These are phyloP conservation scores for Saccharomyces pastorianus DNA, from an alignment of 1,139 yeast genomes.

Conservation along the genomic window DNA sequence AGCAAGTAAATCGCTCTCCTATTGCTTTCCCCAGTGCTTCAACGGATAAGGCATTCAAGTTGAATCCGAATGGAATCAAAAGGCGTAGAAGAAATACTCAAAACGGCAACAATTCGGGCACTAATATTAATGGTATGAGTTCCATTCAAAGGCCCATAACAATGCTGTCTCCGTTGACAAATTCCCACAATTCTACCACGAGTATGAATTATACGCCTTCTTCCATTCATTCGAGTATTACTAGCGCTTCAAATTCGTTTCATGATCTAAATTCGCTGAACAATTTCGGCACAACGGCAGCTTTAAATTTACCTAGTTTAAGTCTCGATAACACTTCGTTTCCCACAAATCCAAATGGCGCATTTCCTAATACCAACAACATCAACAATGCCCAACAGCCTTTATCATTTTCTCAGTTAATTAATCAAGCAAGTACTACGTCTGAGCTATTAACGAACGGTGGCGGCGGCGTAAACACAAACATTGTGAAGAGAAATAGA, in stretches of 20 bases:
- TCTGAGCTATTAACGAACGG: background rate
- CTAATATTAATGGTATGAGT: background rate
- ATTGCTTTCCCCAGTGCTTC: background rate
- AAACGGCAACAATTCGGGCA: background rate
- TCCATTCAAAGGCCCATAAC: conserved; percentile 2
- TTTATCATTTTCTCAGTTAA: background rate
- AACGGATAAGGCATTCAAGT: conserved; percentile 14
- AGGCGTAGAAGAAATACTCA: conserved; percentile 16
- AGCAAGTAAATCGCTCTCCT: background rate
- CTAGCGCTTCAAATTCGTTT: conserved; percentile 4
- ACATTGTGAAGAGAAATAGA: background rate
- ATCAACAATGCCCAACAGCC: background rate
- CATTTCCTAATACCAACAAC: no score
- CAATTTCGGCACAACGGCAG: background rate
- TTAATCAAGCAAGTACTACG: background rate
- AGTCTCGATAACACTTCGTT: background rate
- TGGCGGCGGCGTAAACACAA: background rate
- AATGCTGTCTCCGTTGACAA: conserved; percentile 4
- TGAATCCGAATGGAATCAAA: conserved; percentile 31
- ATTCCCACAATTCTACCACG: conserved; percentile 1
- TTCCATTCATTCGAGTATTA: background rate
- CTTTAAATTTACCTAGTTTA: background rate
- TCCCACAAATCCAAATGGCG: background rate
- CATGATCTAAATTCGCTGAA: conserved; percentile 2
- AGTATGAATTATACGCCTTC: background rate